Evolutionary conservation across 1,284 basidiomycete species (phyloP), one percentile per base, ranked within the genome.

Genomic region (Trichosporon sp.): DNA sequence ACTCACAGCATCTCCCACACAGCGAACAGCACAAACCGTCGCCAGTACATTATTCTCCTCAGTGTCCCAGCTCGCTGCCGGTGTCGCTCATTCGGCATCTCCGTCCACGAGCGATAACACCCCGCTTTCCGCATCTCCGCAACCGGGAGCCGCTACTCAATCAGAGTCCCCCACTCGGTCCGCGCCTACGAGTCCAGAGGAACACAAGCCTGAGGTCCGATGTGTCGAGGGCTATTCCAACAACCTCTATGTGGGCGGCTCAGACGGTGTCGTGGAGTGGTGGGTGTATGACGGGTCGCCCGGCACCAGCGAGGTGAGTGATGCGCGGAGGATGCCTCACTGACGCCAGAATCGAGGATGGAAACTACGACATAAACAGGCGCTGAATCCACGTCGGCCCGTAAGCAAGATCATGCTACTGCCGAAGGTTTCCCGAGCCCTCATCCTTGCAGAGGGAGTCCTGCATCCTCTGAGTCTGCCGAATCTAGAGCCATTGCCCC

Each of bases 381-480:
- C 74, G 3, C 60, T 81, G 1, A 78, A 78, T n/a, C 76, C 79
- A 0, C 62, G 71, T 8, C 68, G 77, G 44, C 81, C 89, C 1
- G 82, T 94, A 29, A 88, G 89, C 60, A 87, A 89, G 70, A 89
- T 95, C 65, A 84, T 89, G 11, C 81, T 94, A 13, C 78, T 90
- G 21, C 90, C 91, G 0, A 88, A 87, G 71, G 85, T 93, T 14
- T 85, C 85, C 6, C 57, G 49, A 9, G 61, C 40, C 14, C 54
- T 66, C 21, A 27, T 63, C 0, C 54, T 64, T n/a, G 33, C 65
- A 61, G 93, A 92, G 70, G 86, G 85, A 61, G 88, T 90, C 65
- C 79, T 95, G 2, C 85, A 90, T 72, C 88, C 94, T 71, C 90
- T 91, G 70, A 84, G 86, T 0, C 81, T 94, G 1, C 92, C 92